These are phyloP conservation scores for Dioszegia hungarica DNA, from an alignment of 768 basidiomycete species.

Conservation along the genomic window DNA sequence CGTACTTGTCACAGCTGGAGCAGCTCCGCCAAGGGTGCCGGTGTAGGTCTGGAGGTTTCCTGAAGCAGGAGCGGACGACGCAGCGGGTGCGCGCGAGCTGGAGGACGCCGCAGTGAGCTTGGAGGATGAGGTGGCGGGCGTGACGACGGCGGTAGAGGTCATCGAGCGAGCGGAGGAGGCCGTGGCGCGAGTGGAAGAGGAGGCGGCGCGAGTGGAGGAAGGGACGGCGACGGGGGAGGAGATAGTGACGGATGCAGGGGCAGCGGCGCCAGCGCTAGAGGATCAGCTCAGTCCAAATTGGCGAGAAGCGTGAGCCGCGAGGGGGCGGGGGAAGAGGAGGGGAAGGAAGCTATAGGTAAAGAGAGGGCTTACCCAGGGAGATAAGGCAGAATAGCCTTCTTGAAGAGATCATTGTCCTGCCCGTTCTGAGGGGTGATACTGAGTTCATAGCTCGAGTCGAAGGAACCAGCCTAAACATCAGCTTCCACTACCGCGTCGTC, in stretches of 20 bases:
- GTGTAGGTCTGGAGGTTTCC: conserved; percentile 25
- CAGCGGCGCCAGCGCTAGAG: too few species aligned
- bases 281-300: background rate
- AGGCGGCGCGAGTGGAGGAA: too few species aligned
- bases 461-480: conserved; percentile 51
- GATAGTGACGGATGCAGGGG: background rate
- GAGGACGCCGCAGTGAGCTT: too few species aligned
- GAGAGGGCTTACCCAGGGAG: too few species aligned
- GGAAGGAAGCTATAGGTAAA: background rate
- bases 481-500: too few species aligned
- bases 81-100: too few species aligned
- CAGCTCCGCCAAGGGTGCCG: conserved; percentile 23
- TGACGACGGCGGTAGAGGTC: too few species aligned
- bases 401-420: conserved; percentile 45
- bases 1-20: conserved; percentile 26
- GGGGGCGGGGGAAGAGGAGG: background rate
- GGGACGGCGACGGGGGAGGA: too few species aligned
- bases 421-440: conserved; percentile 54
- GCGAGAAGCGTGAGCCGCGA: background rate
- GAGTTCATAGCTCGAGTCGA: conserved; percentile 56
- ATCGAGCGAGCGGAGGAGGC: too few species aligned
- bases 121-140: too few species aligned
- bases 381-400: conserved; percentile 28
- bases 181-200: too few species aligned
- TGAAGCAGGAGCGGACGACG: conserved; percentile 1